Percentiles rank a stretch among this genome's conserved stretches.
These are phyloP conservation scores for Senecio squalidus DNA, from an alignment of 140 eudicot genomes.

Conservation along the genomic window DNA sequence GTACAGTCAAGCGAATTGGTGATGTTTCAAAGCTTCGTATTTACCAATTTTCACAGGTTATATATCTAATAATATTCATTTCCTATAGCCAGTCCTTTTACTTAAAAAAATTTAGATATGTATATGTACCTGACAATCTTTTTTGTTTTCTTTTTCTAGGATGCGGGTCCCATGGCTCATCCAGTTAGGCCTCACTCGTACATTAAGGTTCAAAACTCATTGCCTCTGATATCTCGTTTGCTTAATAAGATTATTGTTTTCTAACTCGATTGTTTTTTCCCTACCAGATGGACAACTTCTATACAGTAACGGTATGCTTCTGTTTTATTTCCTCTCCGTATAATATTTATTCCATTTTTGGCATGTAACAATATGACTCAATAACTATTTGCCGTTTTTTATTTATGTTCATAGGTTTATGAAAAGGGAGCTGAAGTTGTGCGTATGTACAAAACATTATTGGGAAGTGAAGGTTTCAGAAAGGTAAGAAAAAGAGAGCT, in stretches of 20 bases:
- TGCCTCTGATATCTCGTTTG: too few relatives aligned
- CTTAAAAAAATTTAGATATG: constrained; percentile 5
- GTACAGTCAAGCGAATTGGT: constrained; percentile 85
- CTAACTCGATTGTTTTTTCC: background rate
- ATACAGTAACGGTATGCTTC: constrained; percentile 79
- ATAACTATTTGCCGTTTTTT: background rate
- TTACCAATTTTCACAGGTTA: constrained; percentile 86
- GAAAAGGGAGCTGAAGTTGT: constrained; percentile 99
- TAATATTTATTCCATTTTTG: background rate
- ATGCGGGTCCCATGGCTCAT: constrained; percentile 99
- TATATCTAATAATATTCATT: too few relatives aligned
- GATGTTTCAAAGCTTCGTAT: constrained; percentile 88
- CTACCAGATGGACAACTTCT: constrained; percentile 95
- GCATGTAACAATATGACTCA: background rate
- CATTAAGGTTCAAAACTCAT: constrained; percentile 55
- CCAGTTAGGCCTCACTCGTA: constrained; percentile 98
- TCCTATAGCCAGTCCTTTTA: too few relatives aligned
- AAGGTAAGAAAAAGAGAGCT: constrained; percentile 42
- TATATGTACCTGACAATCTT: background rate
- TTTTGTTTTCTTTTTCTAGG: constrained; percentile 42
- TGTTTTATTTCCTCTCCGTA: background rate
- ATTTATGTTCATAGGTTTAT: constrained; percentile 56
- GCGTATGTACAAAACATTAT: constrained; percentile 92
- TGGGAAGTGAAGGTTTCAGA: constrained; percentile 83
- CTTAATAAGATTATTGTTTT: too few relatives aligned